Conservation (phyloP, 495 filamentous ascomycete species). For the Filosporella fistucella region DNA sequence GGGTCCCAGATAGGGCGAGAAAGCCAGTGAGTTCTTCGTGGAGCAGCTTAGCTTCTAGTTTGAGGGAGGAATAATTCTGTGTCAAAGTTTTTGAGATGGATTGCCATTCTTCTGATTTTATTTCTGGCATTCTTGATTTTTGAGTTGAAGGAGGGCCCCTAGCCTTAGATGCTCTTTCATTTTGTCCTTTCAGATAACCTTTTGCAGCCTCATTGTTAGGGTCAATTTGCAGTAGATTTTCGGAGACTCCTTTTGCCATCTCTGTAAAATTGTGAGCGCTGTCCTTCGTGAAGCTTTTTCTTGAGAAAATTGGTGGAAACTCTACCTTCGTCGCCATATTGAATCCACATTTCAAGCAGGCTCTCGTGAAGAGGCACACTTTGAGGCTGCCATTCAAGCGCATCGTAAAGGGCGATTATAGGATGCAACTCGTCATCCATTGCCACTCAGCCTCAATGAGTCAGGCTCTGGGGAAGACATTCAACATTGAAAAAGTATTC, state of each 20-base stretch:
- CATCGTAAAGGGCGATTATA: not conserved
- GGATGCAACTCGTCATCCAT: no score
- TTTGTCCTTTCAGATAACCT: not conserved
- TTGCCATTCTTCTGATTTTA: not conserved
- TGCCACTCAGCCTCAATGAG: no score
- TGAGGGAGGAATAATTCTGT: not conserved
- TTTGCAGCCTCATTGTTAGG: not conserved
- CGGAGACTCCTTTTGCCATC: not conserved
- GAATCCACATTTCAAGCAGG: not conserved
- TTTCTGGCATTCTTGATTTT: no score
- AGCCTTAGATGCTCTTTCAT: no score
- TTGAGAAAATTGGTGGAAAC: no score
- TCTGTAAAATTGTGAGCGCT: not conserved
- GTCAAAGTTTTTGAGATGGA: not conserved
- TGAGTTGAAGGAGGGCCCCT: no score
- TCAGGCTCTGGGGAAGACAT: no score
- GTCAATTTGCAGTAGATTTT: not conserved
- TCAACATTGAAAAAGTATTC: no score
- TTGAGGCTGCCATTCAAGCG: not conserved
- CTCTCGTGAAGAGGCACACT: not conserved
- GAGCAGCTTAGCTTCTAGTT: not conserved
- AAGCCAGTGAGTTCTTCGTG: not conserved
- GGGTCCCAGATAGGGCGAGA: not conserved
- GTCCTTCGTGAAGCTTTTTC: no score
- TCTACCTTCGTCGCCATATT: conserved; percentile 1